These are phyloP conservation scores for Clonostachys sp. DNA, from an alignment of 2,329 filamentous ascomycete species.

Conservation along the genomic window DNA sequence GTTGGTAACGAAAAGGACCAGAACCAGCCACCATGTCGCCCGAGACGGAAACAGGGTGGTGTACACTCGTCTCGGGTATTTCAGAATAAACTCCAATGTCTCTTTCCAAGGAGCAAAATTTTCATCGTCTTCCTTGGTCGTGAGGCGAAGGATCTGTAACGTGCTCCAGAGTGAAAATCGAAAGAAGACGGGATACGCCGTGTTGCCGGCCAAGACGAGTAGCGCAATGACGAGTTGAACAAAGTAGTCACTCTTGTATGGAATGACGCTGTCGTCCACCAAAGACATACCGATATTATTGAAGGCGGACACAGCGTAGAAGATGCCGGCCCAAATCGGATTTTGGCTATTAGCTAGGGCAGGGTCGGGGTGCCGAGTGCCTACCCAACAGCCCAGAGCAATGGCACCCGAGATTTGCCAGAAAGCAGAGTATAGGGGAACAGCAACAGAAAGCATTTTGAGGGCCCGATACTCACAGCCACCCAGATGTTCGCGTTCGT, in stretches of 20 bases:
- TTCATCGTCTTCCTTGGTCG: conserved; percentile 25
- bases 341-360: conserved; percentile 52
- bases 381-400: conserved; percentile 55
- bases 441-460: conserved; percentile 50
- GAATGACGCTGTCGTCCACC: conserved; percentile 61
- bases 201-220: conserved; percentile 61
- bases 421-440: conserved; percentile 54
- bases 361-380: conserved; percentile 39
- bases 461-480: conserved; percentile 62
- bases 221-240: conserved; percentile 48
- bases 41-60: conserved; percentile 60
- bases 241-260: conserved; percentile 49
- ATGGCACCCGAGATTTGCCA: conserved; percentile 57
- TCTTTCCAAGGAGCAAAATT: conserved; percentile 31
- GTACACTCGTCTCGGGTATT: conserved; percentile 54
- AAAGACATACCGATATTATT: conserved; percentile 70
- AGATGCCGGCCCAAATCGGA: conserved; percentile 65
- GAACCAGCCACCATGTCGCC: conserved; percentile 63
- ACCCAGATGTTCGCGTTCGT: conserved; percentile 53
- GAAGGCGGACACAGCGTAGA: conserved; percentile 64
- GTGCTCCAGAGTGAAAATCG: conserved; percentile 53
- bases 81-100: conserved; percentile 48
- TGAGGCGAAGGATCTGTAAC: conserved; percentile 30
- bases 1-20: conserved; percentile 56
- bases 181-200: conserved; percentile 60